Base-by-base conservation (phyloP, 805 yeast genomes). In the Yarrowia osloensis region DNA sequence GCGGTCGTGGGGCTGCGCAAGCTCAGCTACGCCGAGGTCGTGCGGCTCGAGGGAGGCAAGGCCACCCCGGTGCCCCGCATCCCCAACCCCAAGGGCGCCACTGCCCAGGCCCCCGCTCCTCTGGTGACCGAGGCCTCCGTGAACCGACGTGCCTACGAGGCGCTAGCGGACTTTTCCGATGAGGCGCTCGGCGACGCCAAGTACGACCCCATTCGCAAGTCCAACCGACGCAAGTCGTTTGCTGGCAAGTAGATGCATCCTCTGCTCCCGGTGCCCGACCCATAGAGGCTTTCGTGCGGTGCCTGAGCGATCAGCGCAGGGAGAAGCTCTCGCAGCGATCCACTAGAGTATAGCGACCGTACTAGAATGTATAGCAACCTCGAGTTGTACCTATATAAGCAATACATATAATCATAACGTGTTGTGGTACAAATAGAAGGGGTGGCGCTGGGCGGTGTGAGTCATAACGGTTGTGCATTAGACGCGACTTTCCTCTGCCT, bases 11-110 rank as follows among this genome's bases (percentile, higher is more conserved):
- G 79, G 57, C 73, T 82, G 47, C 80, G 85, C 66, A 78, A 80
- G 67, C 73, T 83, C 71, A 81, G 86, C 9, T 84, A 84, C 71
- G 86, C 86, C 13, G 87, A 84, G 75, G 85, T 81, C 26, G 85
- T 85, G 13, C 74, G 81, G 0, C 66, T 71, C 68, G 40, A 69
- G 28, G 68, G 68, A 29, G 69, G 69, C 35, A 65, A 65, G 26
- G 68, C 52, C 12, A 46, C 67, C 44, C 47, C 44, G 3, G 54
- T 59, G 21, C 67, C 68, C 28, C 57, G 47, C 12, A 28, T 55
- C 24, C 19, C 47, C 68, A 26, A 65, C 47, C 59, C 67, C 39
- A 49, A 39, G 61, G 67, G 63, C 9, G 49, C 49, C 31, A 26
- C 40, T 21, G 63, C 26, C 35, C 35, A 28, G 24, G 22, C 40